Conservation (phyloP, 148 eudicot species). For the Rhododendron ferrugineum region DNA sequence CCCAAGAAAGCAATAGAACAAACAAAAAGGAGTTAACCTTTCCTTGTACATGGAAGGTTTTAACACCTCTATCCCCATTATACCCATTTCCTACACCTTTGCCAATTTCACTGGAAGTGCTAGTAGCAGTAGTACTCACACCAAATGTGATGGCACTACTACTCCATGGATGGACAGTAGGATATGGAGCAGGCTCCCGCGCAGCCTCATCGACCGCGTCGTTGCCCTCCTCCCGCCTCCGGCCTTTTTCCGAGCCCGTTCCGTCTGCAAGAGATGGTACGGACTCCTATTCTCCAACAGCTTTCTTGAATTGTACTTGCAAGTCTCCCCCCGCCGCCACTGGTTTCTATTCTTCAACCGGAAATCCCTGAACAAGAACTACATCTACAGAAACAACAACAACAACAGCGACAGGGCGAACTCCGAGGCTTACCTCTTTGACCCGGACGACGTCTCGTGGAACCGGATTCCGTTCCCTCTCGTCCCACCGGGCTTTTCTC, state of each 20-base stretch:
- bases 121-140: background rate
- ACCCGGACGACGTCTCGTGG: conserved; percentile 69
- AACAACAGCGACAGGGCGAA: background rate
- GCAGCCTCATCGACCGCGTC: conserved; percentile 56
- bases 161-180: conserved; percentile 71
- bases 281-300: conserved; percentile 58
- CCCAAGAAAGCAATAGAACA: background rate
- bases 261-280: conserved; percentile 93
- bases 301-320: conserved; percentile 70
- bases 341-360: conserved; percentile 87
- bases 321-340: conserved; percentile 42
- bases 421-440: conserved; percentile 54
- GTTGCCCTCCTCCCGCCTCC: conserved; percentile 75
- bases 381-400: conserved; percentile 27
- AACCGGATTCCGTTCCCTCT: conserved; percentile 48
- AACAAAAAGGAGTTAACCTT: background rate
- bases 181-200: conserved; percentile 83
- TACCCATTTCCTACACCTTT: conserved; percentile 41
- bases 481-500: conserved; percentile 65
- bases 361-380: conserved; percentile 26
- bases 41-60: conserved; percentile 61
- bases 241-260: conserved; percentile 72
- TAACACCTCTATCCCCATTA: conserved; percentile 21
- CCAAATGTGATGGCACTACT: background rate
- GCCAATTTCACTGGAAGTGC: conserved; percentile 6